Evolutionary conservation across 2,329 filamentous ascomycete species (phyloP).

Genomic region (Dactylellina leptospora): DNA sequence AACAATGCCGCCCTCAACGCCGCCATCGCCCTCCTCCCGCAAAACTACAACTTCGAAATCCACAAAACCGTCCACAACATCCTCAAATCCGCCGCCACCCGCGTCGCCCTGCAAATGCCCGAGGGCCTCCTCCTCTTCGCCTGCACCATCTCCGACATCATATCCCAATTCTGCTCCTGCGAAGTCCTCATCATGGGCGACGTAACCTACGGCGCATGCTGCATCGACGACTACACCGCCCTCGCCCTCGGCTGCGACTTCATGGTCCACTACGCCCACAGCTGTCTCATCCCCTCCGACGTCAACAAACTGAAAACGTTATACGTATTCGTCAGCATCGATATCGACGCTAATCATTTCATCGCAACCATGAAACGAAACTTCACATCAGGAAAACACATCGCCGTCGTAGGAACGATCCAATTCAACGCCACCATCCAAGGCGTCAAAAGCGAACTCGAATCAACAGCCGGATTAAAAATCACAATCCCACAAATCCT

Average conservation of each 20-base stretch:
- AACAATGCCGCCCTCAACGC: conserved; percentile 85
- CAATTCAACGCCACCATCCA: conserved; percentile 99
- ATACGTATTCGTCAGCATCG: conserved; percentile 98
- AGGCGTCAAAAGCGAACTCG: conserved; percentile 78
- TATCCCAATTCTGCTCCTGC: conserved; percentile 90
- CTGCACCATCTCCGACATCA: conserved; percentile 95
- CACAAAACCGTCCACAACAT: conserved; percentile 98
- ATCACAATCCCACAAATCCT: conserved; percentile 91
- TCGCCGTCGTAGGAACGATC: conserved; percentile 94
- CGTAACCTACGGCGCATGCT: conserved; percentile 97
- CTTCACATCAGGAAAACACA: conserved; percentile 82
- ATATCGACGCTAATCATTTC: conserved; percentile 89
- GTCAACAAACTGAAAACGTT: conserved; percentile 96
- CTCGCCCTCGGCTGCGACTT: conserved; percentile 92
- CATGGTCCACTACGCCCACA: conserved; percentile 95
- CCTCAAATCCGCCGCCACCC: conserved; percentile 78
- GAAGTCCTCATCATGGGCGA: conserved; percentile 99
- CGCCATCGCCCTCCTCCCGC: conserved; percentile 83
- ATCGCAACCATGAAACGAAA: conserved; percentile 87
- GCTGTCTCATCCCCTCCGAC: conserved; percentile 93
- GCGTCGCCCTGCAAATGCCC: conserved; percentile 94
- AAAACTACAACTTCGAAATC: conserved; percentile 99
- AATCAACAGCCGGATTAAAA: conserved; percentile 77
- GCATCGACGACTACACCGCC: conserved; percentile 97
- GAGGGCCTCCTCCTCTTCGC: conserved; percentile 95